These are phyloP conservation scores for Chrysanthemum seticuspe DNA, from an alignment of 129 eudicot genomes.

Conservation along the genomic window DNA sequence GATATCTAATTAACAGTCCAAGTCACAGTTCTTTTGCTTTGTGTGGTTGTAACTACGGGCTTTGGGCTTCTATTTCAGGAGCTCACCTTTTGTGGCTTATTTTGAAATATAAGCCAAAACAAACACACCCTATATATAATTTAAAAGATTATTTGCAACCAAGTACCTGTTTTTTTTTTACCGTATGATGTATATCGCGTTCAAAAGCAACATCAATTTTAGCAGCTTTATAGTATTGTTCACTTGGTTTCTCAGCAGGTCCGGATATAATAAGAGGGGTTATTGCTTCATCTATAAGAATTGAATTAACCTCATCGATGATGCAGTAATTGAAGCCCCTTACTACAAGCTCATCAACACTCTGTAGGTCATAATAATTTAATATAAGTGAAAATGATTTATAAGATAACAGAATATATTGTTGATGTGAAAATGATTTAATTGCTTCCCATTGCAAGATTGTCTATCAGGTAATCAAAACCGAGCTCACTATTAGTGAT, in stretches of 20 bases:
- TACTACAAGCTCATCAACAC: conserved; percentile 93
- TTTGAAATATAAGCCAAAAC: no score
- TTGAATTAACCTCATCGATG: conserved; percentile 98
- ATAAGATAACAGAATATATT: background rate
- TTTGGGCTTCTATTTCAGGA: no score
- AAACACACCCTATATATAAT: background rate
- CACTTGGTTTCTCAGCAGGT: conserved; percentile 98
- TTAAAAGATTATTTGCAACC: background rate
- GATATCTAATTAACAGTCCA: no score
- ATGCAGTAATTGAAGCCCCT: conserved; percentile 89
- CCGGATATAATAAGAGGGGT: conserved; percentile 99
- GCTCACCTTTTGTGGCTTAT: no score
- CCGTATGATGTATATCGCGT: conserved; percentile 94
- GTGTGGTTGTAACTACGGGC: no score
- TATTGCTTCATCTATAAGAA: conserved; percentile 98
- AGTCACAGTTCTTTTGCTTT: no score
- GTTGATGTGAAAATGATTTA: conserved; percentile 40
- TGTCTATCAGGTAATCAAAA: conserved; percentile 96
- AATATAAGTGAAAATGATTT: conserved; percentile 16
- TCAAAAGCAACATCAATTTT: conserved; percentile 94
- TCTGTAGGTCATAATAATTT: conserved; percentile 50
- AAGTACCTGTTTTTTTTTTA: conserved; percentile 25
- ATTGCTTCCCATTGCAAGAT: conserved; percentile 97
- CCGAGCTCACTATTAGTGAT: conserved; percentile 99
- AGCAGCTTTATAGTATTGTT: conserved; percentile 96